phyloP scores from a whole-genome alignment of 176 grass and related monocot species.

The Oryza glaberrima region DNA sequence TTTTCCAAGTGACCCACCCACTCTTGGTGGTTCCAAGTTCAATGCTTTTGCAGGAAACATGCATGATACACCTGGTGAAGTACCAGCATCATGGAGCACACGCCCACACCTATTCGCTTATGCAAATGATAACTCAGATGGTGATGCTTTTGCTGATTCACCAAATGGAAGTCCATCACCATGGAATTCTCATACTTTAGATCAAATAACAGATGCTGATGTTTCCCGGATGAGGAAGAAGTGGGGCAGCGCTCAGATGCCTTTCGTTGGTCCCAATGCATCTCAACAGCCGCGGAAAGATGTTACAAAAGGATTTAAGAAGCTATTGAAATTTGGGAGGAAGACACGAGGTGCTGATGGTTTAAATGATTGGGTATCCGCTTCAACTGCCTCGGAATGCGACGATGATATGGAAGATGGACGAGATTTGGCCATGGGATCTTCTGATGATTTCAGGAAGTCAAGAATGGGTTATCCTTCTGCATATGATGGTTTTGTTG shows the following conservation, averaged over 20 bases:
- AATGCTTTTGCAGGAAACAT: slow-evolving; percentile 54
- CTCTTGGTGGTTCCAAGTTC: slow-evolving; percentile 40
- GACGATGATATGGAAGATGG: slow-evolving; percentile 87
- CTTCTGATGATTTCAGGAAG: slow-evolving; percentile 79
- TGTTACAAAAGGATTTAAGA: slow-evolving; percentile 94
- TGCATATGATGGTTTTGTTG: slow-evolving; percentile 75
- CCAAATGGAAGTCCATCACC: slow-evolving; percentile 73
- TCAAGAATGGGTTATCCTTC: slow-evolving; percentile 77
- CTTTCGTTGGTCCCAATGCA: slow-evolving; percentile 60
- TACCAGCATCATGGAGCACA: slow-evolving; percentile 60
- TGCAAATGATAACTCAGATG: slow-evolving; percentile 74
- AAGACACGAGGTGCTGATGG: slow-evolving; percentile 73
- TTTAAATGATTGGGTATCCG: slow-evolving; percentile 92
- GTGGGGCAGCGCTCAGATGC: slow-evolving; percentile 90
- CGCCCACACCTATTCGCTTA: slow-evolving; percentile 57
- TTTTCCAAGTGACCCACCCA: slow-evolving; percentile 38
- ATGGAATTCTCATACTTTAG: slow-evolving; percentile 79
- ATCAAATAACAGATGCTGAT: slow-evolving; percentile 78
- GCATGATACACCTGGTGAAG: slow-evolving; percentile 51
- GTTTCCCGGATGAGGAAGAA: slow-evolving; percentile 88
- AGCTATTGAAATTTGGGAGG: slow-evolving; percentile 94
- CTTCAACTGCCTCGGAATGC: slow-evolving; percentile 94
- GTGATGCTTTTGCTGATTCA: slow-evolving; percentile 80
- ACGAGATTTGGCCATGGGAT: slow-evolving; percentile 55
- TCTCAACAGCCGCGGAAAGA: slow-evolving; percentile 82